Evolutionary conservation across 768 basidiomycete species (phyloP).

Genomic region (Arthromyces matolae): DNA sequence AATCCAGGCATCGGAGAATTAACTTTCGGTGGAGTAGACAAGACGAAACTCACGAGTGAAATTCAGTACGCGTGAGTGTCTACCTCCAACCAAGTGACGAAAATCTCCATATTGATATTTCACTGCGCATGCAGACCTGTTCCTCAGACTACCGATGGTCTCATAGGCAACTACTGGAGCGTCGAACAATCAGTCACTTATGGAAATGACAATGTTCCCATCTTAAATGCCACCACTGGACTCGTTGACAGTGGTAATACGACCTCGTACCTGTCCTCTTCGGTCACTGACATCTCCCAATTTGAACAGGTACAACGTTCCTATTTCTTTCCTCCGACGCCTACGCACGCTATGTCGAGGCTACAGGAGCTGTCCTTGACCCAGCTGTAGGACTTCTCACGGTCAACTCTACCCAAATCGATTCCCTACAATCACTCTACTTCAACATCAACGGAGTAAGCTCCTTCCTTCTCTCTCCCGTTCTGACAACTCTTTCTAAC

Average conservation of each 20-base stretch:
- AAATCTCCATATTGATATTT: too few relatives aligned
- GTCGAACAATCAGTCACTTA: neutral
- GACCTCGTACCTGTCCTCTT: neutral
- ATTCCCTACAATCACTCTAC: conserved; percentile 47
- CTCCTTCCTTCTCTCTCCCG: neutral
- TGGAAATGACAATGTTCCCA: neutral
- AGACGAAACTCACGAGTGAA: too few relatives aligned
- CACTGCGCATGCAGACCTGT: too few relatives aligned
- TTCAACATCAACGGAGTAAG: conserved; percentile 49
- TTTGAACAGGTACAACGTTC: conserved; percentile 42
- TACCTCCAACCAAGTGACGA: too few relatives aligned
- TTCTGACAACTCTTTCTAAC: neutral
- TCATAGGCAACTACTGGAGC: too few relatives aligned
- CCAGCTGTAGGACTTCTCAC: conserved; percentile 43
- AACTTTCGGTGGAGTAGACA: too few relatives aligned
- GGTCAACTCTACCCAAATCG: conserved; percentile 48
- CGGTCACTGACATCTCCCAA: neutral
- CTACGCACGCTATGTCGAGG: conserved; percentile 36
- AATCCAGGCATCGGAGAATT: too few relatives aligned
- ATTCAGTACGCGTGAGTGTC: too few relatives aligned
- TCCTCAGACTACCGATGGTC: too few relatives aligned
- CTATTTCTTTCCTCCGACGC: conserved; percentile 44
- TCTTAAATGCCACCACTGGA: neutral
- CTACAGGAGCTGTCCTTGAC: conserved; percentile 43
- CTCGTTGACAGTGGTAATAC: too few relatives aligned